A percentile compares a stretch with the other conserved stretches of the same genome.
Conservation (phyloP, 805 yeast species). For the Suhomyces canberraensis region DNA sequence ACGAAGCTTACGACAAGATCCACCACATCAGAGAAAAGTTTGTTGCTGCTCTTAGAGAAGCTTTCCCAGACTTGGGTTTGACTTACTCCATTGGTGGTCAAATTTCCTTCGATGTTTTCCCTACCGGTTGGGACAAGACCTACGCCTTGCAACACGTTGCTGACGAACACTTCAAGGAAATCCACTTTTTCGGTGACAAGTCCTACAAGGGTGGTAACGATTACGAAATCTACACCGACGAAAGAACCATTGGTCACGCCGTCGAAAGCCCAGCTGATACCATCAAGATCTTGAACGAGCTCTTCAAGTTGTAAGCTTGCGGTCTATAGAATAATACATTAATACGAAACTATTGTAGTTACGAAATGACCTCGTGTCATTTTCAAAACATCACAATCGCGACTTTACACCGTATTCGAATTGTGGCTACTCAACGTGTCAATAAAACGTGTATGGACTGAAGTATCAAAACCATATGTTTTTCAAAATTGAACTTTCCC, state of each 20-base stretch:
- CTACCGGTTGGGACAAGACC: conserved; percentile 99
- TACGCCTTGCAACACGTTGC: conserved; percentile 93
- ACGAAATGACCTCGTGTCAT: no score
- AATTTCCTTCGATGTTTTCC: conserved; percentile 98
- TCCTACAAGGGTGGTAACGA: conserved; percentile 97
- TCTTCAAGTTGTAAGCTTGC: conserved; percentile 51
- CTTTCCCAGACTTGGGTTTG: conserved; percentile 78
- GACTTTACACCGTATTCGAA: no score
- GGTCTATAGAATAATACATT: neutral
- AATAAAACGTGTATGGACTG: no score
- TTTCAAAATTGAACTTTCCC: no score
- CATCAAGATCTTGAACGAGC: conserved; percentile 74
- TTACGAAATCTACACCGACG: conserved; percentile 90
- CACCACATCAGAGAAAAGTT: conserved; percentile 79
- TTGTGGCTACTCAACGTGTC: no score
- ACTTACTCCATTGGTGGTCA: conserved; percentile 99
- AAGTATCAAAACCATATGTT: no score
- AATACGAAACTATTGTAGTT: neutral
- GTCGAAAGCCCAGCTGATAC: conserved; percentile 91
- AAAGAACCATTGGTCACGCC: conserved; percentile 94
- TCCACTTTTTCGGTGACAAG: conserved; percentile 99
- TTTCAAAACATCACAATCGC: no score
- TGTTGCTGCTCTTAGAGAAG: conserved; percentile 79
- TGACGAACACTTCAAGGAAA: conserved; percentile 76
- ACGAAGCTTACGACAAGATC: conserved; percentile 76